Evolutionary conservation across 2,329 filamentous ascomycete genomes (phyloP).

Genomic region (Xylaria sp.): DNA sequence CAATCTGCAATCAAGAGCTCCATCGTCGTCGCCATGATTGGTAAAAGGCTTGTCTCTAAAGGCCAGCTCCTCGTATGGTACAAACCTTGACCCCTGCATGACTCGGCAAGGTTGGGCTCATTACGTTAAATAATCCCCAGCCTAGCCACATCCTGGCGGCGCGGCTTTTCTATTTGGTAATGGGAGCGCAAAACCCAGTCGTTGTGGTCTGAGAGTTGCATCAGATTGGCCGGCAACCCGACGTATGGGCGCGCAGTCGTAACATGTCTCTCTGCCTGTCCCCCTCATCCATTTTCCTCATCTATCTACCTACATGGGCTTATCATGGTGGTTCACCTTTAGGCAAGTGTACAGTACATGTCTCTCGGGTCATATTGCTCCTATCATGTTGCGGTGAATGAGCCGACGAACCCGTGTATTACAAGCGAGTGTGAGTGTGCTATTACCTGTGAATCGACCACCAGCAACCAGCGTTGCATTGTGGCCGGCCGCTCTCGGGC

Average conservation of each 20-base stretch:
- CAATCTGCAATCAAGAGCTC: slow-evolving; percentile 14
- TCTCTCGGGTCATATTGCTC: slow-evolving; percentile 20
- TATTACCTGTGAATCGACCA: background rate
- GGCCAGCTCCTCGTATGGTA: slow-evolving; percentile 21
- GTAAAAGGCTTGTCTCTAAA: slow-evolving; percentile 26
- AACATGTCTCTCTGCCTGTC: background rate
- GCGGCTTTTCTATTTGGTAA: slow-evolving; percentile 61
- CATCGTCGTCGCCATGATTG: slow-evolving; percentile 29
- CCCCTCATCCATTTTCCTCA: slow-evolving; percentile 1
- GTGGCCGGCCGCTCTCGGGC: slow-evolving; percentile 23
- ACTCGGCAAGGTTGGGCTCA: slow-evolving; percentile 50
- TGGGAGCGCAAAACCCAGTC: slow-evolving; percentile 45
- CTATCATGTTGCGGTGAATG: slow-evolving; percentile 24
- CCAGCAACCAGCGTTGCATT: slow-evolving; percentile 4
- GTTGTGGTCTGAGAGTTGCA: slow-evolving; percentile 37
- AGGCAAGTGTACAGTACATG: background rate
- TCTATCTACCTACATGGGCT: no score
- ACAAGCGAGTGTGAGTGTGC: background rate
- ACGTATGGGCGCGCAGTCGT: slow-evolving; percentile 19
- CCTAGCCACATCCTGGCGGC: slow-evolving; percentile 47
- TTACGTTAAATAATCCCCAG: slow-evolving; percentile 60
- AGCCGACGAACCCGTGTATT: slow-evolving; percentile 13
- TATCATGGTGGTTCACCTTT: background rate
- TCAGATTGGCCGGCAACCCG: slow-evolving; percentile 37
- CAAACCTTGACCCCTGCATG: slow-evolving; percentile 38